Base-by-base conservation (phyloP, 495 filamentous ascomycete genomes). In the Cairneyella variabilis region DNA sequence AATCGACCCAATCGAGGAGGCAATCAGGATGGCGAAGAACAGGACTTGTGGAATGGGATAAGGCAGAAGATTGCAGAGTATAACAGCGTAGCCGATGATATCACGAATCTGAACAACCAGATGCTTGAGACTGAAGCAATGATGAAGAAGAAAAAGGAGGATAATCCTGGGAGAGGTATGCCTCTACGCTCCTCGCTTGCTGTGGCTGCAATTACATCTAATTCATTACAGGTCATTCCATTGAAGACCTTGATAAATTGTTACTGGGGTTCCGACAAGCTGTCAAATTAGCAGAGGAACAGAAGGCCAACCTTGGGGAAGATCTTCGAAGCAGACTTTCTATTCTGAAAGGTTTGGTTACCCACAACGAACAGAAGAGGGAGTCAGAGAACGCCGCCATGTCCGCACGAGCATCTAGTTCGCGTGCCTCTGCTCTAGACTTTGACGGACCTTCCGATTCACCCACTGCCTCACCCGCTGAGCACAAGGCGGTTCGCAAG, bases 381-480 rank as follows among this genome's bases (percentile, higher is more conserved):
- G 54, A 57, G 11, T 32, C 45, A 18, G 22, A 43, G 3, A n/a
- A n/a, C n/a, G n/a, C n/a, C n/a, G 20, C 49, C 10, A 16, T 12
- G 18, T 37, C 78, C 48, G 76, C 78, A 23, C 79, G 83, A 20
- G 83, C 82, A 28, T 66, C 64, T 45, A 85, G 87, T 26, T 53
- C 56, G 11, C 36, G 62, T 50, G 67, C 73, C 26, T 76, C 76
- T 48, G 75, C 85, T 50, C 80, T 83, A 60, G 88, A 90, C 16
- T 80, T 84, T 56, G 85, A 90, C 60, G 81, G 80, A 21, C 76
- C 82, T 7, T 79, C 76, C 16, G 87, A 90, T 58, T 90, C 88
- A 0, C 81, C 84, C 2, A 76, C 78, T n/a, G 81, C 83, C 4
- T 87, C 84, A 10, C 78, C 82, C 14, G 76, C 73, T 12, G 67